phyloP scores from a whole-genome alignment of 108 stramenopile genomes.

The Cyclotella kingstonii region DNA sequence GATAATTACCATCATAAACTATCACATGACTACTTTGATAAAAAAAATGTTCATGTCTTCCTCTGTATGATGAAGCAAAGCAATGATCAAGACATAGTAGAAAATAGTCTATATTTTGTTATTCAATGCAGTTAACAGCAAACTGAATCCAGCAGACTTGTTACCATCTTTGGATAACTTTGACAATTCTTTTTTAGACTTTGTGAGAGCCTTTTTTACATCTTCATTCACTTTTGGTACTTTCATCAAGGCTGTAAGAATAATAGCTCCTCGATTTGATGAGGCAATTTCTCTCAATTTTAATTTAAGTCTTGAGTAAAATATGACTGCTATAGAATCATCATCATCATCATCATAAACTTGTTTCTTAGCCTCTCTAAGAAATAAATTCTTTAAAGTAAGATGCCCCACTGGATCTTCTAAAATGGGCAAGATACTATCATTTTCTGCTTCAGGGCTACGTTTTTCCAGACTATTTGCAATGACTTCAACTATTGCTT shows the following conservation, averaged over 20 bases:
- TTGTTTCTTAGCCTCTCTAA: constrained; percentile 54
- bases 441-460: constrained; percentile 7
- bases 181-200: constrained; percentile 32
- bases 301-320: constrained; percentile 46
- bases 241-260: constrained; percentile 64
- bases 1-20: too few relatives aligned
- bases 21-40: too few relatives aligned
- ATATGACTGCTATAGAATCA: constrained; percentile 41
- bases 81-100: background rate
- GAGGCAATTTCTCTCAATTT: constrained; percentile 49
- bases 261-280: constrained; percentile 80
- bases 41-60: too few relatives aligned
- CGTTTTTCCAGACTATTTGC: constrained; percentile 21
- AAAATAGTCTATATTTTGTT: background rate
- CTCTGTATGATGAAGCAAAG: too few relatives aligned
- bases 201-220: constrained; percentile 44
- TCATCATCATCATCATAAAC: constrained; percentile 18
- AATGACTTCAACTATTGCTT: constrained; percentile 54
- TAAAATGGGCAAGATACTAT: constrained; percentile 44
- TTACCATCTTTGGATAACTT: constrained; percentile 46
- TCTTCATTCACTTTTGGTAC: constrained; percentile 46
- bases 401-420: constrained; percentile 79
- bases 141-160: constrained; percentile 59
- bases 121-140: constrained; percentile 54
- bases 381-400: constrained; percentile 65